Evolutionary conservation across 1,284 basidiomycete species (phyloP).

Genomic region (Microbotryum scabiosae): DNA sequence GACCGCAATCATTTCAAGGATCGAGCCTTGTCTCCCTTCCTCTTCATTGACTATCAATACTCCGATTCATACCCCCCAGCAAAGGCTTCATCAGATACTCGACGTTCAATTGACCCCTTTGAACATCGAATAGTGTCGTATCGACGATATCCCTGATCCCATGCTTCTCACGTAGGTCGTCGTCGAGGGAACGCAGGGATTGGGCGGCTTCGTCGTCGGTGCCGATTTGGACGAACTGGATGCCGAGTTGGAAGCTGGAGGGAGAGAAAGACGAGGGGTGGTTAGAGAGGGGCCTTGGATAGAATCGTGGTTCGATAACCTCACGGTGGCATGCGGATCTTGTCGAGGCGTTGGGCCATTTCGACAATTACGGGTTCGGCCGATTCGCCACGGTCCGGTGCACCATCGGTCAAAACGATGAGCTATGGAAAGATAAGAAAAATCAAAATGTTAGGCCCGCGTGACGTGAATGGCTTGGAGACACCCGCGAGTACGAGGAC

Average conservation of each 20-base stretch:
- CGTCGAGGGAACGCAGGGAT: constrained; percentile 27
- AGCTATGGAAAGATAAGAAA: neutral
- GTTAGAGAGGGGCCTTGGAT: neutral
- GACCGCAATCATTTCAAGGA: no score
- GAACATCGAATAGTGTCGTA: constrained; percentile 25
- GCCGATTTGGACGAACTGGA: constrained; percentile 33
- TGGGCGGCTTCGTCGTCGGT: constrained; percentile 20
- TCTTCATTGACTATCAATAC: constrained; percentile 3
- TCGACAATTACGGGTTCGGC: constrained; percentile 29
- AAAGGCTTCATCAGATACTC: constrained; percentile 22
- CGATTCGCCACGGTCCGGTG: constrained; percentile 19
- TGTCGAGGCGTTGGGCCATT: constrained; percentile 9
- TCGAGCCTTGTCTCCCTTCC: no score
- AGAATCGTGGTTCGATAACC: neutral
- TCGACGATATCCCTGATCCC: constrained; percentile 30
- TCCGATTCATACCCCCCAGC: constrained; percentile 18
- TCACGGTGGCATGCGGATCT: neutral
- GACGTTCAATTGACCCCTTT: neutral
- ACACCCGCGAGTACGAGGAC: constrained; percentile 3
- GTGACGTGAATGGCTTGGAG: no score
- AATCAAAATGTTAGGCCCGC: neutral
- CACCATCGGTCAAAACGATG: constrained; percentile 13
- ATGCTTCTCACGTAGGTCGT: constrained; percentile 28
- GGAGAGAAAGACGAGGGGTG: constrained; percentile 9
- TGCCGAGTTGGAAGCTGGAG: constrained; percentile 18